Percentiles rank a stretch among this genome's conserved stretches.
Conservation (phyloP, 2,329 filamentous ascomycete genomes). For the Coniella vitis region DNA sequence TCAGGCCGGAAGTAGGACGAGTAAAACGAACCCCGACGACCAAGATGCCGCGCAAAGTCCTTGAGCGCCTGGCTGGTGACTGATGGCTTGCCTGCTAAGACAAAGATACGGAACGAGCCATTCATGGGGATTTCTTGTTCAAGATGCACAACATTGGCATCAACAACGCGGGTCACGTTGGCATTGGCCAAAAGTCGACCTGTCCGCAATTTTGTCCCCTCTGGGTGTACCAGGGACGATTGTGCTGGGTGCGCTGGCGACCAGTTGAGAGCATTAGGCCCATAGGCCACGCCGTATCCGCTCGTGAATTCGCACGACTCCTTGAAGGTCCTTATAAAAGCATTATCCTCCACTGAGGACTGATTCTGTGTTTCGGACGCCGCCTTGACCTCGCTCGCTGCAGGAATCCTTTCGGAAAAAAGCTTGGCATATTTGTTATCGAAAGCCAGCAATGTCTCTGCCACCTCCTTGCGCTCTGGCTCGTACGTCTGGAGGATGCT, state of each 20-base stretch:
- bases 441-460: conserved; percentile 77
- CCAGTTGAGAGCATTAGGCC: conserved; percentile 80
- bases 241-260: conserved; percentile 63
- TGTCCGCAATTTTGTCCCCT: conserved; percentile 58
- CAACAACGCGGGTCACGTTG: conserved; percentile 77
- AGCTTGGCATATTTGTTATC: conserved; percentile 85
- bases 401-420: conserved; percentile 73
- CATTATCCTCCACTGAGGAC: conserved; percentile 50
- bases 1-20: conserved; percentile 57
- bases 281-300: conserved; percentile 84
- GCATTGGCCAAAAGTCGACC: conserved; percentile 72
- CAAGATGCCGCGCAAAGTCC: conserved; percentile 62
- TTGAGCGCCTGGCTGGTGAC: conserved; percentile 55
- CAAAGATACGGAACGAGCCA: conserved; percentile 77
- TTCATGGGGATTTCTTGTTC: conserved; percentile 88
- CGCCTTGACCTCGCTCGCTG: conserved; percentile 63
- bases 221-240: conserved; percentile 61
- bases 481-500: conserved; percentile 79
- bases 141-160: conserved; percentile 83
- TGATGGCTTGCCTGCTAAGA: conserved; percentile 69
- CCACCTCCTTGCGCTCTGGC: conserved; percentile 74
- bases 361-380: conserved; percentile 39
- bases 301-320: conserved; percentile 87
- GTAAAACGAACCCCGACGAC: conserved; percentile 66
- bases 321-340: conserved; percentile 87